Conservation (phyloP, 2,329 filamentous ascomycete species). For the Aureobasidium melanogenum region DNA sequence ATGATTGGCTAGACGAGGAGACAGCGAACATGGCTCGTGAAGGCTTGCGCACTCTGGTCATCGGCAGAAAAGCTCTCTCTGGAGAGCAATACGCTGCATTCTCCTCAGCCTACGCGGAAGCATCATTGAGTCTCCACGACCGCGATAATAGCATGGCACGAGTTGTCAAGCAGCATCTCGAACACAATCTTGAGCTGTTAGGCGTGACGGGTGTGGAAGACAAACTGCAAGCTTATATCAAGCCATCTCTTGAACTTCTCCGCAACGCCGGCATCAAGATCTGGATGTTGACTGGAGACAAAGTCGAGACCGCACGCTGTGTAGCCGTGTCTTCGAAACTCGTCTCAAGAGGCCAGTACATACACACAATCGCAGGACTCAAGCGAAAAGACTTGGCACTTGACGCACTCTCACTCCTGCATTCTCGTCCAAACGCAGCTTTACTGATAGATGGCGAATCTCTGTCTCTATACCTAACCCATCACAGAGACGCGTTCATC, state of each 20-base stretch:
- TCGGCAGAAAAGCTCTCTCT: slow-evolving; percentile 84
- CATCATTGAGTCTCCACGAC: slow-evolving; percentile 68
- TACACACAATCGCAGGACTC: slow-evolving; percentile 73
- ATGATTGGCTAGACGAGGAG: slow-evolving; percentile 98
- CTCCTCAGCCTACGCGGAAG: slow-evolving; percentile 62
- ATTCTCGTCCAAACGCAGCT: slow-evolving; percentile 76
- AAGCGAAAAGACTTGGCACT: slow-evolving; percentile 77
- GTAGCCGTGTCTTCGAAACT: slow-evolving; percentile 93
- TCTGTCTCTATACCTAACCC: slow-evolving; percentile 68
- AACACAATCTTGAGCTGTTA: slow-evolving; percentile 80
- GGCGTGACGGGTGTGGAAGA: slow-evolving; percentile 98
- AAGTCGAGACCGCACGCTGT: slow-evolving; percentile 93
- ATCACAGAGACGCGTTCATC: slow-evolving; percentile 80
- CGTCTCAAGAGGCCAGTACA: slow-evolving; percentile 86
- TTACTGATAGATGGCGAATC: slow-evolving; percentile 93
- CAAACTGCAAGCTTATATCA: slow-evolving; percentile 90
- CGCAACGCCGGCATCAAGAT: slow-evolving; percentile 98
- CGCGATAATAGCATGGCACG: slow-evolving; percentile 75
- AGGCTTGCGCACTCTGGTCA: slow-evolving; percentile 84
- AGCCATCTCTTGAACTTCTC: slow-evolving; percentile 85
- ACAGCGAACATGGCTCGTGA: slow-evolving; percentile 99
- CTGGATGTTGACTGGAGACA: slow-evolving; percentile 99
- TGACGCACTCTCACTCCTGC: slow-evolving; percentile 79
- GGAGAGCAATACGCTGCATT: slow-evolving; percentile 74
- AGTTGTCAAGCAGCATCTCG: slow-evolving; percentile 72